Percentiles rank a stretch among this genome's conserved stretches.
These are phyloP conservation scores for Aspergillus piperis DNA, from an alignment of 2,329 filamentous ascomycete species.

Conservation along the genomic window DNA sequence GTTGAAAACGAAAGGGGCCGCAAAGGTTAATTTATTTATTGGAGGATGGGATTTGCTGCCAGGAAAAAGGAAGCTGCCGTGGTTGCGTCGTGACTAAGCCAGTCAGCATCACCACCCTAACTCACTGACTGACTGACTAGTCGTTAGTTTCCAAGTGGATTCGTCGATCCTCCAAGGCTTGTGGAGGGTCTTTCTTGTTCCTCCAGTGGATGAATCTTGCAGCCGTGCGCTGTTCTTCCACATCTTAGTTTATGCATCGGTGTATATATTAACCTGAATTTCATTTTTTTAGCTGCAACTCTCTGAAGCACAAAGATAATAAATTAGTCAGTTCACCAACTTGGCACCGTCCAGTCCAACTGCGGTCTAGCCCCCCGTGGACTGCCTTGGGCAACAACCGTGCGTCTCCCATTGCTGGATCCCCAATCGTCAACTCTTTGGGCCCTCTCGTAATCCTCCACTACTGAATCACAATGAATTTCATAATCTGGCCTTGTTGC, in stretches of 20 bases:
- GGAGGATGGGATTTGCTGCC: not conserved
- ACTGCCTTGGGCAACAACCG: not conserved
- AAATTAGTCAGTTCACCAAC: too few species aligned
- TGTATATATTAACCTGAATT: too few species aligned
- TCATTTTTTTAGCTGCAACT: too few species aligned
- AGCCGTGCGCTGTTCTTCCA: too few species aligned
- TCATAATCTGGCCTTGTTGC: not conserved
- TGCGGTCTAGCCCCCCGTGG: not conserved
- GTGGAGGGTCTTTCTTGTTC: not conserved
- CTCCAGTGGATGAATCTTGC: too few species aligned
- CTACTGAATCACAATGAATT: not conserved
- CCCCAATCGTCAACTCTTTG: not conserved
- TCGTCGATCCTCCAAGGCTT: not conserved
- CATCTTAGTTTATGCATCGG: too few species aligned
- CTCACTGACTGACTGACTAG: not conserved
- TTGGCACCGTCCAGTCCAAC: too few species aligned
- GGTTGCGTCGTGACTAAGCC: slow-evolving; percentile 9
- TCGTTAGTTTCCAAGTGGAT: not conserved
- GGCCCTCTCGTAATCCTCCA: not conserved
- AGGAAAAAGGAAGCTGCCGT: not conserved
- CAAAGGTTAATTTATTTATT: slow-evolving; percentile 5
- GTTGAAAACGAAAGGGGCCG: not conserved
- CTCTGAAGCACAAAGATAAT: too few species aligned
- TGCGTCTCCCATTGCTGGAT: not conserved
- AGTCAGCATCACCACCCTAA: not conserved